These are phyloP conservation scores for Trichoderma gracile DNA, from an alignment of 2,329 filamentous ascomycete genomes.

Conservation along the genomic window DNA sequence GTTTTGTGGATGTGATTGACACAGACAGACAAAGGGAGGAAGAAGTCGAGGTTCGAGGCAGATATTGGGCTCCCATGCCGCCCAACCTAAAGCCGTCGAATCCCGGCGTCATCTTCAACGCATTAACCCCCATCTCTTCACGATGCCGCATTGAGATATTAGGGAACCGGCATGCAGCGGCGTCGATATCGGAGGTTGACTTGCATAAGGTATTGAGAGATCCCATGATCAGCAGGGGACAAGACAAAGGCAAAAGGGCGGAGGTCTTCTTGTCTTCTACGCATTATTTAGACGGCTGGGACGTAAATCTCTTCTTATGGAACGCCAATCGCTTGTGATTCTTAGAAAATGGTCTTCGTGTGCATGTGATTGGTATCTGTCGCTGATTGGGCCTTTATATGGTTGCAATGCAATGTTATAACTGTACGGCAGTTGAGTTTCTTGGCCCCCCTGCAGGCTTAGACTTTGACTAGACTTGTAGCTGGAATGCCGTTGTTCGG, in stretches of 20 bases:
- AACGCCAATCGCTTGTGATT: background rate
- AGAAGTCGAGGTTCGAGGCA: too few relatives aligned
- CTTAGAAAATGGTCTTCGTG: too few relatives aligned
- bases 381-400: too few relatives aligned
- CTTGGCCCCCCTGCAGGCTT: background rate
- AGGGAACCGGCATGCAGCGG: background rate
- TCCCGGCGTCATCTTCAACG: background rate
- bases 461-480: too few relatives aligned
- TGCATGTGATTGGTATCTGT: too few relatives aligned
- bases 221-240: constrained; percentile 3
- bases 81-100: background rate
- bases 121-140: background rate
- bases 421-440: background rate
- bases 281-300: too few relatives aligned
- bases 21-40: too few relatives aligned
- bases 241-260: constrained; percentile 5
- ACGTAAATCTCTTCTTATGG: background rate
- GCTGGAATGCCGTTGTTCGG: background rate
- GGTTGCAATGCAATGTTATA: too few relatives aligned
- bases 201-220: background rate
- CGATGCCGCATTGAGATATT: background rate
- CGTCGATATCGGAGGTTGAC: background rate
- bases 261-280: background rate
- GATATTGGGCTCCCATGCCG: background rate
- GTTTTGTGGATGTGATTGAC: too few relatives aligned